Evolutionary conservation across 345 rosid species (phyloP).

Genomic region (Isatis tinctoria): DNA sequence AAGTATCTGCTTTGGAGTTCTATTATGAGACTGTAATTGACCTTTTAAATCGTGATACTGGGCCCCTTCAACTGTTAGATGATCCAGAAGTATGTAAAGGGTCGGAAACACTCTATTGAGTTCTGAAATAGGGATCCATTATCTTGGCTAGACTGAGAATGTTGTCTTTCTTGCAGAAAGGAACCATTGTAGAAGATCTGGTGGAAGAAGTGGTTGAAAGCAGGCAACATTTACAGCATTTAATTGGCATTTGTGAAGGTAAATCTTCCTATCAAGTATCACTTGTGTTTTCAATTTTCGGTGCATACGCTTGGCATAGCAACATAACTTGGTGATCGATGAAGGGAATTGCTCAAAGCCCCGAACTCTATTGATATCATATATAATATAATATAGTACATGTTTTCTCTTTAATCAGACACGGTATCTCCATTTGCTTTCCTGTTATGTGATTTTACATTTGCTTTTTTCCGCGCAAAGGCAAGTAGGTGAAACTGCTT

Average conservation of each 20-base stretch:
- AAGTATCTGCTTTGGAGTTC: conserved; percentile 87
- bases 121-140: not conserved
- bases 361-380: not conserved
- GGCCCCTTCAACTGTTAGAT: conserved; percentile 83
- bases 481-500: conserved; percentile 92
- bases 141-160: conserved; percentile 2
- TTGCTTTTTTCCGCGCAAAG: conserved; percentile 66
- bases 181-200: conserved; percentile 78
- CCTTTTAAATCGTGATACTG: conserved; percentile 77
- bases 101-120: conserved; percentile 9
- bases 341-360: not conserved
- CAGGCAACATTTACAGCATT: conserved; percentile 68
- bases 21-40: conserved; percentile 86
- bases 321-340: not conserved
- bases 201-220: conserved; percentile 46
- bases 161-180: conserved; percentile 54
- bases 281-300: not conserved
- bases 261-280: not conserved
- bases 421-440: conserved; percentile 6
- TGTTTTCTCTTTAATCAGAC: not conserved
- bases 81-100: conserved; percentile 78
- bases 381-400: not conserved
- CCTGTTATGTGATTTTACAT: conserved; percentile 1
- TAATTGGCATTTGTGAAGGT: conserved; percentile 92
- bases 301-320: not conserved